phyloP scores from a whole-genome alignment of 179 eudicot genomes.

The Beta lomatogona region DNA sequence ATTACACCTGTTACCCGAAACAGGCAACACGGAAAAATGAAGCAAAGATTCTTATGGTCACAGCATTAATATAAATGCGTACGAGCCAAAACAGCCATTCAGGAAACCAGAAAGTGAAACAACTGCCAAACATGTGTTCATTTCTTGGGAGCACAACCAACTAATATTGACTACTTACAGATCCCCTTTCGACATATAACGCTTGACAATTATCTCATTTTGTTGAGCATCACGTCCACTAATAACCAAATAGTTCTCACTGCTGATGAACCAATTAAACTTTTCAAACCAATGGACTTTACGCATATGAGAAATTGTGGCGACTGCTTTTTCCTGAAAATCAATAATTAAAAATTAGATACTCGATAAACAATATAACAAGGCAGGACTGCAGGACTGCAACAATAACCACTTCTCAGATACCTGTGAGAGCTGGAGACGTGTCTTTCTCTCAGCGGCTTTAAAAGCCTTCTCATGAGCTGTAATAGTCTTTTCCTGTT shows the following conservation, averaged over 20 bases:
- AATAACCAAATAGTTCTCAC: slow-evolving; percentile 90
- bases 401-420: slow-evolving; percentile 14
- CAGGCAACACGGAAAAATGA: not conserved
- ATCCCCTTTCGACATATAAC: slow-evolving; percentile 97
- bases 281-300: slow-evolving; percentile 99
- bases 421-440: slow-evolving; percentile 95
- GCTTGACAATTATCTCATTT: slow-evolving; percentile 98
- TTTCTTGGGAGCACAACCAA: not conserved
- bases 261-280: slow-evolving; percentile 97
- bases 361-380: not conserved
- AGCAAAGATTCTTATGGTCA: not conserved
- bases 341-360: slow-evolving; percentile 9
- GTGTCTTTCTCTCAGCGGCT: slow-evolving; percentile 97
- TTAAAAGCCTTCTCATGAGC: slow-evolving; percentile 99
- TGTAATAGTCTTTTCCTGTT: slow-evolving; percentile 89
- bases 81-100: not conserved
- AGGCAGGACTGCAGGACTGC: not conserved
- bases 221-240: slow-evolving; percentile 99
- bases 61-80: not conserved
- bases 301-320: slow-evolving; percentile 93
- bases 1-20: not conserved
- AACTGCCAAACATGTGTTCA: not conserved
- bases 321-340: slow-evolving; percentile 90
- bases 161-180: slow-evolving; percentile 57
- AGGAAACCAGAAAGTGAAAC: not conserved